Conservation (phyloP, 2,329 filamentous ascomycete genomes). For the Claviceps sp. region DNA sequence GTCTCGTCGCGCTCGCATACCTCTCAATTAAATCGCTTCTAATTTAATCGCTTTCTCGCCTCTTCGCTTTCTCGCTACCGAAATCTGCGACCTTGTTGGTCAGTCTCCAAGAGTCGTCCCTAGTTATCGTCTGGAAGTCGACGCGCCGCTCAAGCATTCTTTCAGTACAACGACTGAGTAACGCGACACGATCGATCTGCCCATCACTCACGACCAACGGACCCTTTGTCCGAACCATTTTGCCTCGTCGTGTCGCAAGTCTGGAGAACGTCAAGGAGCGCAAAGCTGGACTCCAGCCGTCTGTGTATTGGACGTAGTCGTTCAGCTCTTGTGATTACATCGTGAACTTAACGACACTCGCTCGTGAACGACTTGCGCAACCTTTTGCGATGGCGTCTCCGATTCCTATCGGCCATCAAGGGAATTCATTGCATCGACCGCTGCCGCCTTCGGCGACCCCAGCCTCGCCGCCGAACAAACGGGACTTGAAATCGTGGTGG, state of each 20-base stretch:
- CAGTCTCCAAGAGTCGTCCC: neutral
- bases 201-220: neutral
- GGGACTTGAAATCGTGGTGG: conserved; percentile 94
- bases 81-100: neutral
- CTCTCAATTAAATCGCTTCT: too few relatives aligned
- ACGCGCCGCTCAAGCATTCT: neutral
- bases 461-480: conserved; percentile 65
- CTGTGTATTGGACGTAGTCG: conserved; percentile 1
- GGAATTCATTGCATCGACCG: conserved; percentile 16
- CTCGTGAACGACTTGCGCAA: neutral
- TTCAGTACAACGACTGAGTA: neutral
- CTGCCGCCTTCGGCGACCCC: conserved; percentile 23
- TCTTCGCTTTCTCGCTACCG: neutral
- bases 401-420: conserved; percentile 19
- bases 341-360: neutral
- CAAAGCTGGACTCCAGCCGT: conserved; percentile 1
- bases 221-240: neutral
- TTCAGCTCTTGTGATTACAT: neutral
- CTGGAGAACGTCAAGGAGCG: conserved; percentile 1
- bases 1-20: neutral
- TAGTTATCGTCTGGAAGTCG: neutral
- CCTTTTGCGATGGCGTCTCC: conserved; percentile 22
- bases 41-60: neutral
- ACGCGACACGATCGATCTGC: neutral
- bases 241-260: neutral